These are phyloP conservation scores for Chaetomium tenue DNA, from an alignment of 495 filamentous ascomycete genomes.

Conservation along the genomic window DNA sequence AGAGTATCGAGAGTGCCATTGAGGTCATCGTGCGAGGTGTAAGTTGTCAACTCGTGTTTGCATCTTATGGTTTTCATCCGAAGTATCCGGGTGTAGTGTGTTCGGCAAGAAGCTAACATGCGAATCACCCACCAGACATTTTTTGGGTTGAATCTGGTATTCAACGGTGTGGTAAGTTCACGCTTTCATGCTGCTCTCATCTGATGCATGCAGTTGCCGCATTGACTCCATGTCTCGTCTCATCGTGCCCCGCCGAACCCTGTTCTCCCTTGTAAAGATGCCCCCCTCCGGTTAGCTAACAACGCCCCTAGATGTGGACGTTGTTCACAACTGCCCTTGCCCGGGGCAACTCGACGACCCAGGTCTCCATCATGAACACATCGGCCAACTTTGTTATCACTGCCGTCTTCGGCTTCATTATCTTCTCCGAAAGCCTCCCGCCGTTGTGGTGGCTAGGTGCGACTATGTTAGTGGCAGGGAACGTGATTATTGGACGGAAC, in stretches of 20 bases:
- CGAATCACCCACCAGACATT: slow-evolving; percentile 57
- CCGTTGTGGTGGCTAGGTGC: slow-evolving; percentile 90
- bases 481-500: slow-evolving; percentile 83
- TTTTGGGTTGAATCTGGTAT: slow-evolving; percentile 82
- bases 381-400: slow-evolving; percentile 90
- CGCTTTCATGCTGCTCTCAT: background rate
- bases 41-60: slow-evolving; percentile 36
- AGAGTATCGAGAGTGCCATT: slow-evolving; percentile 51
- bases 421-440: slow-evolving; percentile 42
- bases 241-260: background rate
- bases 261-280: background rate
- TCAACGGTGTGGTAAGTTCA: slow-evolving; percentile 70
- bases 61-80: background rate
- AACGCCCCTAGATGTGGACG: slow-evolving; percentile 70
- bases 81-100: background rate
- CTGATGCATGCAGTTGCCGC: background rate
- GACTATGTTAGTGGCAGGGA: slow-evolving; percentile 77
- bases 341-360: slow-evolving; percentile 76
- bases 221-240: background rate
- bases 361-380: slow-evolving; percentile 91
- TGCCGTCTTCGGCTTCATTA: slow-evolving; percentile 66
- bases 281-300: slow-evolving; percentile 17
- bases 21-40: slow-evolving; percentile 69
- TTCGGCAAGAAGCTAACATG: slow-evolving; percentile 11
- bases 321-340: slow-evolving; percentile 83